phyloP scores from a whole-genome alignment of 176 grass and related monocot species.

The Tillandsia leiboldiana region DNA sequence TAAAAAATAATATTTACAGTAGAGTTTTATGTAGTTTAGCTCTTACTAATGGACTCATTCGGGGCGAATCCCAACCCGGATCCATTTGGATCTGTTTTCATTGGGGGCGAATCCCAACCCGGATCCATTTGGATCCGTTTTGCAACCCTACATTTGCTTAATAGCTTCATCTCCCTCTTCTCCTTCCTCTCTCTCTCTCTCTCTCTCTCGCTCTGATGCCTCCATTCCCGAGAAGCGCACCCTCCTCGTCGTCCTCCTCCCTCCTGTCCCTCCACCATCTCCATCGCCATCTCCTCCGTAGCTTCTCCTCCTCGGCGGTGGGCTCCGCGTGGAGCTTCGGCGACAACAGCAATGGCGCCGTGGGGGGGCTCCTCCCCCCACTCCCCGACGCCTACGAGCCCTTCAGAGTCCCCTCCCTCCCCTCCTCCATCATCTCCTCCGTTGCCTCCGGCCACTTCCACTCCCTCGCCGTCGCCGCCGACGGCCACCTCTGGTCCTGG shows the following conservation, averaged over 20 bases:
- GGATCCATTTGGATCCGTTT: no score
- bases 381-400: slow-evolving; percentile 49
- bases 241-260: slow-evolving; percentile 5
- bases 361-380: slow-evolving; percentile 36
- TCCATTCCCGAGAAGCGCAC: neutral
- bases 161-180: neutral
- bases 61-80: no score
- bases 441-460: slow-evolving; percentile 66
- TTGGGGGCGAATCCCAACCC: no score
- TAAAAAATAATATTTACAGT: no score
- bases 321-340: slow-evolving; percentile 65
- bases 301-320: slow-evolving; percentile 12
- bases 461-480: slow-evolving; percentile 54
- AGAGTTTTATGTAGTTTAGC: no score
- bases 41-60: no score
- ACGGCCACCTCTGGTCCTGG: slow-evolving; percentile 77
- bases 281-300: slow-evolving; percentile 24
- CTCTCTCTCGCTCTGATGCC: neutral
- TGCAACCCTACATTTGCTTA: no score
- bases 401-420: slow-evolving; percentile 45
- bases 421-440: slow-evolving; percentile 23
- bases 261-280: neutral
- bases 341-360: slow-evolving; percentile 67
- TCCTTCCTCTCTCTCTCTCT: neutral
- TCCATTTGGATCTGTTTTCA: no score